Percentiles rank a stretch among this genome's conserved stretches.
Conservation (phyloP, 805 yeast genomes). For the Saccharomycopsis selenospora region DNA sequence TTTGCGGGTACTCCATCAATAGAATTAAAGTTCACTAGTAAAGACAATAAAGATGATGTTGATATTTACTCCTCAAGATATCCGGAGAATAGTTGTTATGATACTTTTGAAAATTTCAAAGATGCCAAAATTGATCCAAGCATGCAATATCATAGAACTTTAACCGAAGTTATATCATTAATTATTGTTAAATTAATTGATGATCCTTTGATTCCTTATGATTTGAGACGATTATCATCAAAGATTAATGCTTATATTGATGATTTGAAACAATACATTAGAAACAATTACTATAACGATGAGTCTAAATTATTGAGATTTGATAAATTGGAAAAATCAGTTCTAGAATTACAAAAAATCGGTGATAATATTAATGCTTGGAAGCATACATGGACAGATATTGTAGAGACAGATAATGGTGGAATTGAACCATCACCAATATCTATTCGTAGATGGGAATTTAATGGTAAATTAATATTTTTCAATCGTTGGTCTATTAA, state of each 20-base stretch:
- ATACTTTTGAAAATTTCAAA: slow-evolving; percentile 50
- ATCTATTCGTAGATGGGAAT: slow-evolving; percentile 66
- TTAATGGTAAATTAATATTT: slow-evolving; percentile 61
- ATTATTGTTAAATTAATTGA: slow-evolving; percentile 58
- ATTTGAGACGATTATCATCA: slow-evolving; percentile 41
- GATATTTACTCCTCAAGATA: slow-evolving; percentile 24
- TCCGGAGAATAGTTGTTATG: slow-evolving; percentile 56
- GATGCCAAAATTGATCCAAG: slow-evolving; percentile 45
- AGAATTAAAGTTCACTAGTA: slow-evolving; percentile 42
- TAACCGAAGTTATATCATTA: slow-evolving; percentile 50
- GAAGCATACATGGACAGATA: slow-evolving; percentile 55
- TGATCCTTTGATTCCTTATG: slow-evolving; percentile 68
- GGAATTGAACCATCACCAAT: slow-evolving; percentile 70
- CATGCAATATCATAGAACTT: slow-evolving; percentile 46
- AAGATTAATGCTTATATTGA: slow-evolving; percentile 37
- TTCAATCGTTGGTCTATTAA: slow-evolving; percentile 49
- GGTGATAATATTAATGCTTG: slow-evolving; percentile 48
- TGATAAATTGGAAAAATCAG: slow-evolving; percentile 26
- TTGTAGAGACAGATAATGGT: slow-evolving; percentile 38
- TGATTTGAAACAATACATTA: slow-evolving; percentile 38
- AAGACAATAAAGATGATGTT: slow-evolving; percentile 25
- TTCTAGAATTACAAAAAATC: slow-evolving; percentile 35
- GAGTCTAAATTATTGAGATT: slow-evolving; percentile 25
- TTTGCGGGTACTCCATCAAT: slow-evolving; percentile 64
- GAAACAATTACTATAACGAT: slow-evolving; percentile 21